A percentile compares a stretch with the other conserved stretches of the same genome.
phyloP scores from a whole-genome alignment of 495 filamentous ascomycete species.

The Trichoderma gamsii region DNA sequence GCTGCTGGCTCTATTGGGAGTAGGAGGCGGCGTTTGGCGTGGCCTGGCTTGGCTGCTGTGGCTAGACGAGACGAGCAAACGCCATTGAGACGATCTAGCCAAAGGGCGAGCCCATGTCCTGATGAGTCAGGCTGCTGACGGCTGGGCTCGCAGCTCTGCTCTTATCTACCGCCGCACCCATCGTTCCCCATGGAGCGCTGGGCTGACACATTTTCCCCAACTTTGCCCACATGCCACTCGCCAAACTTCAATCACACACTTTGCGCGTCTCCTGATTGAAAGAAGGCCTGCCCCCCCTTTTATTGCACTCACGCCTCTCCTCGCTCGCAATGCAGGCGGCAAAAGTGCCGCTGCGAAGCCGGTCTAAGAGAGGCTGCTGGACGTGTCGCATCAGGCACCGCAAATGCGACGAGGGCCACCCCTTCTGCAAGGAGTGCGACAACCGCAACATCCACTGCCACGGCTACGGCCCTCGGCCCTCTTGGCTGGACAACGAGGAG shows the following conservation, averaged over 20 bases:
- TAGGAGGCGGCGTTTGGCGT: no score
- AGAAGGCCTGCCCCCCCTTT: background rate
- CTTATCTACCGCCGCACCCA: conserved; percentile 1
- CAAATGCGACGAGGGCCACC: conserved; percentile 36
- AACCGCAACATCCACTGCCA: conserved; percentile 31
- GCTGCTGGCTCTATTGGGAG: background rate
- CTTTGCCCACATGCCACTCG: conserved; percentile 5
- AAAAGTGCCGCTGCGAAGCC: background rate
- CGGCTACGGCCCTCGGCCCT: conserved; percentile 29
- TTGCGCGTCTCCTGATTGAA: background rate
- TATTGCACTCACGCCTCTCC: background rate
- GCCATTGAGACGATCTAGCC: background rate
- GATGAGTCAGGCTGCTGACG: conserved; percentile 12
- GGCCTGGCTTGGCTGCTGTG: no score
- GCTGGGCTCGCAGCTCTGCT: background rate
- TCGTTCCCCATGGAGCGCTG: background rate
- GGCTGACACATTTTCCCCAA: conserved; percentile 14
- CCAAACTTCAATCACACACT: background rate
- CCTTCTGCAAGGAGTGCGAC: conserved; percentile 28
- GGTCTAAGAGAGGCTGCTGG: conserved; percentile 30
- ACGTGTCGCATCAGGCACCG: conserved; percentile 38
- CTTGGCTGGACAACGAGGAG: conserved; percentile 33
- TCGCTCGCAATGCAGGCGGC: background rate
- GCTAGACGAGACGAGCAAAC: background rate
- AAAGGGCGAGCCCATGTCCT: background rate